Percentiles rank a stretch among this genome's conserved stretches.
Conservation (phyloP, 768 basidiomycete genomes). For the Suillus placidus region DNA sequence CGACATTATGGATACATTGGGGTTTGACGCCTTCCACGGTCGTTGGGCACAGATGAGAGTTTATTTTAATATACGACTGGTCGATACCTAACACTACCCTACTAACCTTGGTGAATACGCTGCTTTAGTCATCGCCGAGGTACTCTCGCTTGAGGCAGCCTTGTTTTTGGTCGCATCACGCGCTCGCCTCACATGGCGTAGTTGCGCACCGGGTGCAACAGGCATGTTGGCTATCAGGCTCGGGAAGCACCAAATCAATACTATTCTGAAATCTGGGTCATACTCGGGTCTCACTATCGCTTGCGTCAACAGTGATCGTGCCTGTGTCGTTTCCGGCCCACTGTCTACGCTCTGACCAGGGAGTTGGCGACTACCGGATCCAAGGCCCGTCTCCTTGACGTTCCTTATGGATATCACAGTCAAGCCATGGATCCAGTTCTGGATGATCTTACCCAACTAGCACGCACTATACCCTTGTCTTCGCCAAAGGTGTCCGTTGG, state of each 20-base stretch:
- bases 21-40: conserved; percentile 63
- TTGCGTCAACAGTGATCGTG: conserved; percentile 61
- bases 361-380: conserved; percentile 42
- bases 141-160: conserved; percentile 58
- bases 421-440: conserved; percentile 61
- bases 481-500: conserved; percentile 60
- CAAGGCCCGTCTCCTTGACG: conserved; percentile 48
- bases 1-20: conserved; percentile 69
- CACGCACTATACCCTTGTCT: conserved; percentile 38
- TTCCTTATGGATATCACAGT: conserved; percentile 70
- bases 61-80: neutral
- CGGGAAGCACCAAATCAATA: conserved; percentile 35
- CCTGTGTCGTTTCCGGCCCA: conserved; percentile 65
- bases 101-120: conserved; percentile 75
- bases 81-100: conserved; percentile 2
- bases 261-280: conserved; percentile 33
- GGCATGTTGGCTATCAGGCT: conserved; percentile 66
- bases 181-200: conserved; percentile 55
- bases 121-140: conserved; percentile 64
- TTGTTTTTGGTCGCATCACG: conserved; percentile 59
- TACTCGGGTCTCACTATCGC: conserved; percentile 51
- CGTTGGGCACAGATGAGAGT: conserved; percentile 69
- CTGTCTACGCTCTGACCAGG: conserved; percentile 40
- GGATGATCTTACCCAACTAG: conserved; percentile 47
- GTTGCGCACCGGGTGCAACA: conserved; percentile 46